Percentiles rank a stretch among this genome's conserved stretches.
phyloP scores from a whole-genome alignment of 352 stramenopile species.

The Detonula confervacea region DNA sequence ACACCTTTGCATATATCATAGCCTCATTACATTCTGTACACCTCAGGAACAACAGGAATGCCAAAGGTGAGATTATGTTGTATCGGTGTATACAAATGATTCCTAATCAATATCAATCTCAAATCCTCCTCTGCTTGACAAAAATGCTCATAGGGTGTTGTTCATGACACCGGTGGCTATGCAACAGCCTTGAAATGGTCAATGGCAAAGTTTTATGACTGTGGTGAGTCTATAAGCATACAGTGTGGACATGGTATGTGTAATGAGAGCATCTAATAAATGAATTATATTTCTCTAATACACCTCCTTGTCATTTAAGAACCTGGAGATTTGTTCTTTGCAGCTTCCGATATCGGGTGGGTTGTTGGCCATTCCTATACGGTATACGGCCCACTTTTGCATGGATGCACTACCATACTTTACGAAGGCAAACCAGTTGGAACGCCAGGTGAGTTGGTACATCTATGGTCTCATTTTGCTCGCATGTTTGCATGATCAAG shows the following conservation, averaged over 20 bases:
- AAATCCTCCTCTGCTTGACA: neutral
- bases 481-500: no score
- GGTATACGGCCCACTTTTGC: conserved; percentile 89
- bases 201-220: conserved; percentile 84
- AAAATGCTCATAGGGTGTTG: conserved; percentile 93
- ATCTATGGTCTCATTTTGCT: neutral
- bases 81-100: neutral
- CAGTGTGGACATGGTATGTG: no score
- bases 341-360: conserved; percentile 93
- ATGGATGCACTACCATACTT: conserved; percentile 89
- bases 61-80: conserved; percentile 15
- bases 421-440: conserved; percentile 91
- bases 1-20: conserved; percentile 85
- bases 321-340: conserved; percentile 92
- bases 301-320: conserved; percentile 61
- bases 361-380: conserved; percentile 90
- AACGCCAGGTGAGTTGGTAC: conserved; percentile 50
- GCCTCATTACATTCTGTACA: conserved; percentile 92
- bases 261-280: no score
- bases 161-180: conserved; percentile 92
- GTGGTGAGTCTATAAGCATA: conserved; percentile 3
- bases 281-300: neutral
- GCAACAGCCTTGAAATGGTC: conserved; percentile 77
- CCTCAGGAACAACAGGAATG: conserved; percentile 90
- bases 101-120: neutral